A percentile compares a stretch with the other conserved stretches of the same genome.
Evolutionary conservation across 2,329 filamentous ascomycete genomes (phyloP).

Genomic region (Hymenoscyphus infarciens): DNA sequence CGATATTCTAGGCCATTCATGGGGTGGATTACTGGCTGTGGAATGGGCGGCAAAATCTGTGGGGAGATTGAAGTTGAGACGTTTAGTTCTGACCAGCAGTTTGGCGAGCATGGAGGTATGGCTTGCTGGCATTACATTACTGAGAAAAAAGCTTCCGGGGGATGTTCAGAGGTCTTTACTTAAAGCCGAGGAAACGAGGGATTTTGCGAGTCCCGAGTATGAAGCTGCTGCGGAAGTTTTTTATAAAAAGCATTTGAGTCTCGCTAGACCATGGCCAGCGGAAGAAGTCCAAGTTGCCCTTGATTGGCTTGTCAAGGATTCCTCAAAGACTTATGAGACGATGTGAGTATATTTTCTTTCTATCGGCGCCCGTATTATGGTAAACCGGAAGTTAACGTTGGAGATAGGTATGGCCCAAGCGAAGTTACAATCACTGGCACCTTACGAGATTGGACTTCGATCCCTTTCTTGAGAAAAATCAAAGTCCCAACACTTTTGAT

Average conservation of each 20-base stretch:
- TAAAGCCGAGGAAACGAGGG: constrained; percentile 18
- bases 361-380: no score
- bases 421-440: constrained; percentile 29
- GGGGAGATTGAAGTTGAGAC: neutral
- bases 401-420: constrained; percentile 33
- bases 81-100: constrained; percentile 8
- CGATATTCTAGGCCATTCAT: constrained; percentile 7
- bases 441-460: constrained; percentile 31
- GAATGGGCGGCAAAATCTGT: constrained; percentile 14
- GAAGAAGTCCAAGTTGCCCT: constrained; percentile 34
- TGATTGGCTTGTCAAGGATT: constrained; percentile 34
- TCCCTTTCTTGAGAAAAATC: constrained; percentile 32
- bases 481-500: constrained; percentile 37
- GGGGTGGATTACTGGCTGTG: constrained; percentile 5
- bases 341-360: constrained; percentile 1
- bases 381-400: no score
- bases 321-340: constrained; percentile 24
- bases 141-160: constrained; percentile 8
- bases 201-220: constrained; percentile 30
- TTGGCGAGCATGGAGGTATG: constrained; percentile 12
- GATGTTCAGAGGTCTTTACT: constrained; percentile 12
- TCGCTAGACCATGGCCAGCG: constrained; percentile 33
- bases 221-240: constrained; percentile 30
- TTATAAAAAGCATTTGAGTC: constrained; percentile 33
- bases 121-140: neutral